These are phyloP conservation scores for Colletotrichum chlorophyti DNA, from an alignment of 2,329 filamentous ascomycete genomes.

Conservation along the genomic window DNA sequence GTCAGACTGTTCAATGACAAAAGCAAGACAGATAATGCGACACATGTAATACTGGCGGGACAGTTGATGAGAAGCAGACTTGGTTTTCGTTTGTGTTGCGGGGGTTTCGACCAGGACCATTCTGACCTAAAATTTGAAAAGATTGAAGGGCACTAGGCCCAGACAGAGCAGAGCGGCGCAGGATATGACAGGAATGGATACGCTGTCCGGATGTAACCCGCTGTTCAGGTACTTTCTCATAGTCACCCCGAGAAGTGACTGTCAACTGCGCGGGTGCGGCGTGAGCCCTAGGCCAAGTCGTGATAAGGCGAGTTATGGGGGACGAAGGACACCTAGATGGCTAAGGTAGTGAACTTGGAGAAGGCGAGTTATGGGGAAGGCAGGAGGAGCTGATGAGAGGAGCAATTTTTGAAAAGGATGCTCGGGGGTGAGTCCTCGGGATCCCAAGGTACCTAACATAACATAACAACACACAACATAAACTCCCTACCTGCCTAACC, in stretches of 20 bases:
- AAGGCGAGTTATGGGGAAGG: not conserved
- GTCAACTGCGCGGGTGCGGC: slow-evolving; percentile 2
- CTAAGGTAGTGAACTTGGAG: too few species aligned
- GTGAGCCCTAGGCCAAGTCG: not conserved
- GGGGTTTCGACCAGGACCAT: too few species aligned
- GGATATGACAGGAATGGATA: slow-evolving; percentile 9
- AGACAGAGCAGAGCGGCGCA: not conserved
- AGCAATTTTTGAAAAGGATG: too few species aligned
- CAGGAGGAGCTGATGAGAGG: not conserved
- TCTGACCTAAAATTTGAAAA: too few species aligned
- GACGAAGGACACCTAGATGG: too few species aligned
- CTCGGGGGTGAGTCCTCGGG: too few species aligned
- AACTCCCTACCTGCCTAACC: not conserved
- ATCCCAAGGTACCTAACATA: too few species aligned
- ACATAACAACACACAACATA: too few species aligned
- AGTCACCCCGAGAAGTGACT: not conserved
- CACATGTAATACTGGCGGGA: too few species aligned
- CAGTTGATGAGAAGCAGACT: not conserved
- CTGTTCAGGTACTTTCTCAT: slow-evolving; percentile 2
- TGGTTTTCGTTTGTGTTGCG: too few species aligned
- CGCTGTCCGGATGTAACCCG: slow-evolving; percentile 22
- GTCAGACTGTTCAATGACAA: slow-evolving; percentile 1
- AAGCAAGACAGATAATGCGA: slow-evolving; percentile 18
- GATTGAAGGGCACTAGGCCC: not conserved
- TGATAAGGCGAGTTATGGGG: not conserved